Conservation (phyloP, 83 land plant species). For the Picea abies region DNA sequence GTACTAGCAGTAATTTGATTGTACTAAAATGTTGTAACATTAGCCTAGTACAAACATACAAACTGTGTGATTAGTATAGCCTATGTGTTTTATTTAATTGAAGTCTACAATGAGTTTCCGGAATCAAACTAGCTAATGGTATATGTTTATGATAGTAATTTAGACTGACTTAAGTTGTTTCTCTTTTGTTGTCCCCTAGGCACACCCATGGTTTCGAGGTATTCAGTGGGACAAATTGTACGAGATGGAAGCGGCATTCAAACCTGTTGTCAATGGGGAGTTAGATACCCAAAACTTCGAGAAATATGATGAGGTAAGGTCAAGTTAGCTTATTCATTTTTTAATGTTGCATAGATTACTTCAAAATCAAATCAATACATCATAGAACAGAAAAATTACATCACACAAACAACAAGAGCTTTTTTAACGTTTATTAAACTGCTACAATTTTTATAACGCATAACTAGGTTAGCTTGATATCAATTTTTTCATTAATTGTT, state of each 20-base stretch:
- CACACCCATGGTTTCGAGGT: constrained; percentile 57
- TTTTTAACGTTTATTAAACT: too few relatives aligned
- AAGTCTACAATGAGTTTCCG: background rate
- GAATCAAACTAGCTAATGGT: background rate
- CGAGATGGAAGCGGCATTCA: constrained; percentile 81
- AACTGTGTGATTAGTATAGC: background rate
- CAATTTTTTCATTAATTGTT: too few relatives aligned
- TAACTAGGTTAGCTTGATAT: too few relatives aligned
- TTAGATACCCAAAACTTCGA: constrained; percentile 78
- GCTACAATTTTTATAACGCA: too few relatives aligned
- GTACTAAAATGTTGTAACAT: background rate
- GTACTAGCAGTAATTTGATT: background rate
- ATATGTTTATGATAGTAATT: background rate
- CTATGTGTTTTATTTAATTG: background rate
- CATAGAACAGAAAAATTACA: too few relatives aligned
- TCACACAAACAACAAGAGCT: too few relatives aligned
- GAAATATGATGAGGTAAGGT: constrained; percentile 64
- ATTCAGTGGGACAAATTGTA: constrained; percentile 67
- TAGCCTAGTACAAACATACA: background rate
- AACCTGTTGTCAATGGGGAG: constrained; percentile 67
- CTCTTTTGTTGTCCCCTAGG: background rate
- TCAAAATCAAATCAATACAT: too few relatives aligned
- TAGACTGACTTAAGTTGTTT: background rate
- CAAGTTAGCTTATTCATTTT: background rate
- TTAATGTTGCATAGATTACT: too few relatives aligned